phyloP scores from a whole-genome alignment of 2,329 filamentous ascomycete genomes.

The Proliferodiscus dingleyae region DNA sequence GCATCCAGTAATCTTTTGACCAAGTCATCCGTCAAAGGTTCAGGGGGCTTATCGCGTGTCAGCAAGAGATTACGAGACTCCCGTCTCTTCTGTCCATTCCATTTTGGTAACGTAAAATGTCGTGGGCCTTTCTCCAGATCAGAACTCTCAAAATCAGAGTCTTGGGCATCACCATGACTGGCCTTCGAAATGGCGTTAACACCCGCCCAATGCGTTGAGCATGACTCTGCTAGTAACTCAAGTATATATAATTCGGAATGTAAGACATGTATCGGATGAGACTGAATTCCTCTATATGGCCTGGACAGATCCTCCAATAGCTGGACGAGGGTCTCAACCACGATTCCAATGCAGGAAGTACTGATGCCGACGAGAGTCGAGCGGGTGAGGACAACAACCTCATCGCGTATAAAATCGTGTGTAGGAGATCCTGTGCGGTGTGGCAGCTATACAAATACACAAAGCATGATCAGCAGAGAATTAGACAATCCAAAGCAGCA shows the following conservation, averaged over 20 bases:
- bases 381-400: conserved; percentile 56
- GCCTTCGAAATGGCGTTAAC: conserved; percentile 30
- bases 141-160: conserved; percentile 22
- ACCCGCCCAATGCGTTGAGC: conserved; percentile 53
- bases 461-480: conserved; percentile 8
- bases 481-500: background rate
- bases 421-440: conserved; percentile 56
- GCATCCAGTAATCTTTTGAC: conserved; percentile 51
- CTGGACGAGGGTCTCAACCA: conserved; percentile 52
- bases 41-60: conserved; percentile 22
- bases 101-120: conserved; percentile 1
- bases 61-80: conserved; percentile 24
- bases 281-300: conserved; percentile 46
- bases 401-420: conserved; percentile 55
- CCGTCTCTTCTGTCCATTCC: conserved; percentile 19
- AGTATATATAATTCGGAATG: conserved; percentile 62
- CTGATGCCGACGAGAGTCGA: conserved; percentile 58
- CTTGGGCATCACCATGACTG: conserved; percentile 14
- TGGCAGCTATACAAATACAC: conserved; percentile 45
- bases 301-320: conserved; percentile 55
- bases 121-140: conserved; percentile 16
- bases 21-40: conserved; percentile 43
- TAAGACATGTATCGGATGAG: conserved; percentile 55
- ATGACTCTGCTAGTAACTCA: conserved; percentile 60
- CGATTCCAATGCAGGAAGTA: conserved; percentile 45